These are phyloP conservation scores for Calonectria honghensis DNA, from an alignment of 2,329 filamentous ascomycete genomes.

Conservation along the genomic window DNA sequence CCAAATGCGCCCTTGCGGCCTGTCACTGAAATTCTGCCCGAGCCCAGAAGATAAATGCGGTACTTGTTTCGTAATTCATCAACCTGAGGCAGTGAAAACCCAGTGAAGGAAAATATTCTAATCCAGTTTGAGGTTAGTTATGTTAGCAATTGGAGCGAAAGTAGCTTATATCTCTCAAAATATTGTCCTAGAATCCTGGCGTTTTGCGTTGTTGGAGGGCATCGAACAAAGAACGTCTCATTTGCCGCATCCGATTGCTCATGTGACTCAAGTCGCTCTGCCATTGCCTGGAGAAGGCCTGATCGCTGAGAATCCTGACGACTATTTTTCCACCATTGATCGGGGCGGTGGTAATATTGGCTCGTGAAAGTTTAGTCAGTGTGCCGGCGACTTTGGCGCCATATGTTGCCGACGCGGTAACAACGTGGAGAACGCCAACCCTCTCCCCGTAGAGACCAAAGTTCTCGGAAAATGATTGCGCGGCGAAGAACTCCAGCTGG, in stretches of 20 bases:
- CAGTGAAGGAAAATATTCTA: background rate
- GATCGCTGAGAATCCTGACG: background rate
- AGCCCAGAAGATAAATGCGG: background rate
- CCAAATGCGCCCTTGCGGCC: background rate
- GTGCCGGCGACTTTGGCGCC: background rate
- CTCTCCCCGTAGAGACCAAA: constrained; percentile 62
- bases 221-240: background rate
- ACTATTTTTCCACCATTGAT: constrained; percentile 5
- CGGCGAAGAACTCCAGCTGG: constrained; percentile 52
- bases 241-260: background rate
- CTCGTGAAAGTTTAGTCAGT: background rate
- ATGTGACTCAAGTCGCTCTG: background rate
- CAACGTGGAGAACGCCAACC: constrained; percentile 53
- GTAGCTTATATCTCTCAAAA: background rate
- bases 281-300: background rate
- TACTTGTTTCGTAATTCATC: background rate
- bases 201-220: background rate
- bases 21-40: background rate
- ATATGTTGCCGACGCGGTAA: background rate
- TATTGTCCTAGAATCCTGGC: background rate
- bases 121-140: background rate
- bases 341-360: background rate
- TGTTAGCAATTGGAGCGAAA: background rate
- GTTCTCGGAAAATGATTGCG: constrained; percentile 62
- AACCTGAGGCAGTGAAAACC: background rate